These are phyloP conservation scores for Kokia cookei DNA, from an alignment of 441 rosid genomes.

Conservation along the genomic window DNA sequence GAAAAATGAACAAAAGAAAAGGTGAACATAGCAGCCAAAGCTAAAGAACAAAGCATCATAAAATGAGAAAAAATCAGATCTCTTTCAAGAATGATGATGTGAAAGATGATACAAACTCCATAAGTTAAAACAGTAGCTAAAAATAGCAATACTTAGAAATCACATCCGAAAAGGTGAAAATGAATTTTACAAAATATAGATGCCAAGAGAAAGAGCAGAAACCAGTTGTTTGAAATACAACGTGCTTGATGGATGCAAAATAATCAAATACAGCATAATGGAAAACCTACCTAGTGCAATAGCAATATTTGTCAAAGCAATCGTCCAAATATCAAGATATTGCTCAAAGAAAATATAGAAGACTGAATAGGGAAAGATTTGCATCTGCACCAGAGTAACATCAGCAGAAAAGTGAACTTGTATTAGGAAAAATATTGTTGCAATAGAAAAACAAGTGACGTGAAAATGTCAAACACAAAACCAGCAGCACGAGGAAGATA, in stretches of 20 bases:
- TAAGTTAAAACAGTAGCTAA: background rate
- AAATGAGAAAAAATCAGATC: background rate
- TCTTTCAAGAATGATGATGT: background rate
- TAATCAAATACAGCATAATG: constrained; percentile 1
- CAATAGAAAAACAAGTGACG: background rate
- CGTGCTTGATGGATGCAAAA: constrained; percentile 3
- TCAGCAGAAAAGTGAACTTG: background rate
- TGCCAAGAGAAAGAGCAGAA: background rate
- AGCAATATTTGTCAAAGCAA: constrained; percentile 55
- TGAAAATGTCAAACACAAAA: background rate
- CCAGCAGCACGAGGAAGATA: background rate
- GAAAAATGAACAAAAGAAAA: background rate
- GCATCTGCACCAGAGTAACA: constrained; percentile 43
- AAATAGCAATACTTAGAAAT: background rate
- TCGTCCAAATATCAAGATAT: constrained; percentile 64
- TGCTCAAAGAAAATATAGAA: constrained; percentile 80
- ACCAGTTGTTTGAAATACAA: background rate
- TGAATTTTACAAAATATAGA: background rate
- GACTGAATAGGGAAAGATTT: constrained; percentile 72
- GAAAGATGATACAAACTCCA: background rate
- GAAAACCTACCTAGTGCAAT: constrained; percentile 55
- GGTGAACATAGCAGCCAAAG: background rate
- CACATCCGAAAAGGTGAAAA: background rate
- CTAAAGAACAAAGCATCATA: background rate
- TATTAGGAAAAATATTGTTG: background rate